Conservation (phyloP, 2,329 filamentous ascomycete genomes). For the Colletotrichum sp. region DNA sequence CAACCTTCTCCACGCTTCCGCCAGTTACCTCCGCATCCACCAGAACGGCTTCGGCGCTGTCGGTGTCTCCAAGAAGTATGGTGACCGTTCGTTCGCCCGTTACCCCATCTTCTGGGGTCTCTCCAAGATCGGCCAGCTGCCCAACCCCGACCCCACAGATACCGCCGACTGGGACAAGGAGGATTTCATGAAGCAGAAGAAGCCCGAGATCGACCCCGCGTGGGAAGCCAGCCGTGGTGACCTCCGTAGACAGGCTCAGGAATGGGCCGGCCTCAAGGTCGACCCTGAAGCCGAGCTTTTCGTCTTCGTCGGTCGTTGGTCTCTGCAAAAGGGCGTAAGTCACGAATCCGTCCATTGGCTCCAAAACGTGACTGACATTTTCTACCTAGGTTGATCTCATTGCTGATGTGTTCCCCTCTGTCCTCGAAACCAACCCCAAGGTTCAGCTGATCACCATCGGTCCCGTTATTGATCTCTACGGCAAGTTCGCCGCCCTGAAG, state of each 20-base stretch:
- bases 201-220: slow-evolving; percentile 58
- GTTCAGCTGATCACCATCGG: slow-evolving; percentile 68
- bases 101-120: slow-evolving; percentile 75
- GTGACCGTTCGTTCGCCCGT: slow-evolving; percentile 67
- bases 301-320: slow-evolving; percentile 74
- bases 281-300: slow-evolving; percentile 68
- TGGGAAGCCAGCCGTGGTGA: slow-evolving; percentile 59
- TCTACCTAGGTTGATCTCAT: slow-evolving; percentile 59
- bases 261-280: slow-evolving; percentile 69
- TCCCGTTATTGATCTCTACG: slow-evolving; percentile 71
- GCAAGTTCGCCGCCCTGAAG: slow-evolving; percentile 71
- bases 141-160: slow-evolving; percentile 70
- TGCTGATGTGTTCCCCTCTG: slow-evolving; percentile 68
- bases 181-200: slow-evolving; percentile 49
- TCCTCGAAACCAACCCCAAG: slow-evolving; percentile 64
- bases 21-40: slow-evolving; percentile 68
- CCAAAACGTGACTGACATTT: not conserved
- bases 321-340: slow-evolving; percentile 65
- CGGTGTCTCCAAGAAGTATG: slow-evolving; percentile 72
- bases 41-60: slow-evolving; percentile 73
- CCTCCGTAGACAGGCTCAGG: slow-evolving; percentile 65
- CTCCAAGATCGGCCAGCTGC: slow-evolving; percentile 64
- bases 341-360: not conserved
- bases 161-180: slow-evolving; percentile 64
- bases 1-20: slow-evolving; percentile 71